Conservation (phyloP, 2,329 filamentous ascomycete genomes). For the Hypoxylon sp. region DNA sequence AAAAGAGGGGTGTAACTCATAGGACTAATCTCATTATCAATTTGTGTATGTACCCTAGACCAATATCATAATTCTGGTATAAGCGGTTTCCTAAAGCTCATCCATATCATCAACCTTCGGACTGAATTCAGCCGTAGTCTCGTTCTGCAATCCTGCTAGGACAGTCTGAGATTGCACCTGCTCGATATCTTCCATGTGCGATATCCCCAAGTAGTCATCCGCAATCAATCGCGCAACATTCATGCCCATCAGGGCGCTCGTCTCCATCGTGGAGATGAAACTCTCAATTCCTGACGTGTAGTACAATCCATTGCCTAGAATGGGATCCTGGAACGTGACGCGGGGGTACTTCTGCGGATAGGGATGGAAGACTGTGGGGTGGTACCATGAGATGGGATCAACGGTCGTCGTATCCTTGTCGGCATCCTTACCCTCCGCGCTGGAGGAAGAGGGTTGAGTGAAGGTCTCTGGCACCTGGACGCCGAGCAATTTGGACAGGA, state of each 20-base stretch:
- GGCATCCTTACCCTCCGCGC: conserved; percentile 47
- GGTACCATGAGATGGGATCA: conserved; percentile 79
- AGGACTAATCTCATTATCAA: conserved; percentile 17
- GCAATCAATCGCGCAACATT: conserved; percentile 82
- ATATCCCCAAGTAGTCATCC: conserved; percentile 64
- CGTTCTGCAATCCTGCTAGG: conserved; percentile 19
- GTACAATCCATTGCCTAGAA: conserved; percentile 76
- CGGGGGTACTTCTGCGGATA: conserved; percentile 90
- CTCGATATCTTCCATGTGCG: conserved; percentile 22
- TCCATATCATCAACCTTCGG: conserved; percentile 7
- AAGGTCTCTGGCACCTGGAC: conserved; percentile 62
- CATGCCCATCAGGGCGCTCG: conserved; percentile 90
- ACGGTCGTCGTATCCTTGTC: conserved; percentile 51
- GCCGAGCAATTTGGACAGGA: conserved; percentile 68
- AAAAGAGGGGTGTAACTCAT: neutral
- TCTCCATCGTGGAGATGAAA: conserved; percentile 99
- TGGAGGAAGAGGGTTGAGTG: conserved; percentile 16
- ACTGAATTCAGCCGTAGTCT: conserved; percentile 13
- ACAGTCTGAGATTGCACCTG: conserved; percentile 20
- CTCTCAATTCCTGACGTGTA: conserved; percentile 86
- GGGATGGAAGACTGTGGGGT: conserved; percentile 83
- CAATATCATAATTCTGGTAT: neutral
- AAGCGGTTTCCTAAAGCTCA: conserved; percentile 33
- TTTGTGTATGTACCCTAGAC: conserved; percentile 1
- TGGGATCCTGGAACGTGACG: conserved; percentile 86